Evolutionary conservation across 208 protist genomes (phyloP), one percentile per base, ranked within the genome.

Genomic region (Eutreptiella sp.): DNA sequence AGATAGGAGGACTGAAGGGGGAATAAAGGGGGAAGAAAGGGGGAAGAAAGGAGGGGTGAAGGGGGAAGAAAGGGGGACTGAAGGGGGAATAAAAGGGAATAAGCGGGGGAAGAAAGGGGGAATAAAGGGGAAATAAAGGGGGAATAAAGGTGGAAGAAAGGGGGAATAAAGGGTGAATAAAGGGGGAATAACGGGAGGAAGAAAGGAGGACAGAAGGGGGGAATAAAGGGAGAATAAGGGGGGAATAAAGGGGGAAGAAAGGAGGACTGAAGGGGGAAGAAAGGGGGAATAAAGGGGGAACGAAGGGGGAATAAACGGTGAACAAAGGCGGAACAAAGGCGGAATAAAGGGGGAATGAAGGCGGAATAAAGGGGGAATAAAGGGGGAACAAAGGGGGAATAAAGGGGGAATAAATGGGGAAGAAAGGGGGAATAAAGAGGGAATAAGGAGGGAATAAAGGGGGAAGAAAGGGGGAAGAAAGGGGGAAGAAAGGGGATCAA

Each of bases 11-110:
- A n/a, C 14, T 16, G 21, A 55, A 55, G 46, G 52, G 45, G 46
- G 45, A 55, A 16, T 11, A 58, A n/a, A 38, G 41, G 11, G 11
- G 9, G 19, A 34, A 36, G 19, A 16, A 46, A 34, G 24, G n/a
- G 11, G 55, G 11, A 55, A 55, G 9, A 62, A 58, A 62, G 57
- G 48, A n/a, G 24, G 34, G 46, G 48, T 39, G n/a, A 59, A 36
- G 55, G 26, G 9, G 23, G 57, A 55, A 16, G 46, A 46, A 9
- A 64, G 23, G 24, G 48, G 39, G 55, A 48, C 47, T 11, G 19
- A 55, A 16, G 16, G 26, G 11, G 26, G 34, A 34, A 36, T 16
- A 16, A 53, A 62, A 9, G 16, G 39, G 14, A 53, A 55, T n/a
- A 58, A 62, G n/a, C n/a, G n/a, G n/a, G n/a, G n/a, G n/a, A n/a